Evolutionary conservation across 805 yeast genomes (phyloP).

Genomic region (Saturnispora saitoi): DNA sequence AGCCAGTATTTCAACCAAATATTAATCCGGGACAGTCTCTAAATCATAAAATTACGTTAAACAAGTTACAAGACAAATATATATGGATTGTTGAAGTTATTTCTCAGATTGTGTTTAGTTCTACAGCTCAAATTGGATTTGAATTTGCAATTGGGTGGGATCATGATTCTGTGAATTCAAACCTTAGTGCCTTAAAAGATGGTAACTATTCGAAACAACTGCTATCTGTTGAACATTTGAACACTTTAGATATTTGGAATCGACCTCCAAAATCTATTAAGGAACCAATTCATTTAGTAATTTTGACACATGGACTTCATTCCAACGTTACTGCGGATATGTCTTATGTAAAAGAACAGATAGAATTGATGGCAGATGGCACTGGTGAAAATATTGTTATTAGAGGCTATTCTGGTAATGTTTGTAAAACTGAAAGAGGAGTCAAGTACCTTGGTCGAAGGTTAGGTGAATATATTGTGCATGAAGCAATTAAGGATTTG

Average conservation of each 20-base stretch:
- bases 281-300: slow-evolving; percentile 68
- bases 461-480: slow-evolving; percentile 63
- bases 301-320: slow-evolving; percentile 87
- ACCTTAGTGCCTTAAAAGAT: slow-evolving; percentile 23
- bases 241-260: slow-evolving; percentile 71
- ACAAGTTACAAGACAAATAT: slow-evolving; percentile 49
- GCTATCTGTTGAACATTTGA: slow-evolving; percentile 42
- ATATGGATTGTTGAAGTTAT: slow-evolving; percentile 76
- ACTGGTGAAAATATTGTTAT: slow-evolving; percentile 62
- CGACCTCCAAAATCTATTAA: slow-evolving; percentile 43
- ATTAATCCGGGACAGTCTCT: slow-evolving; percentile 60
- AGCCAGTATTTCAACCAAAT: slow-evolving; percentile 67
- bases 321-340: slow-evolving; percentile 87
- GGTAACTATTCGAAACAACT: slow-evolving; percentile 8
- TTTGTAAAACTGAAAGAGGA: slow-evolving; percentile 84
- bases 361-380: slow-evolving; percentile 41
- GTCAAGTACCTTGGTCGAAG: slow-evolving; percentile 75
- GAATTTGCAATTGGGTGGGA: slow-evolving; percentile 50
- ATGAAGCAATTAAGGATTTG: slow-evolving; percentile 31
- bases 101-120: slow-evolving; percentile 69
- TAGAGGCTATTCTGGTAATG: slow-evolving; percentile 76
- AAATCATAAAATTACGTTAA: slow-evolving; percentile 52
- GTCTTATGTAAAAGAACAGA: slow-evolving; percentile 75
- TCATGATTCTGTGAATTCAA: slow-evolving; percentile 27
- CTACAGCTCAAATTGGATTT: slow-evolving; percentile 59